A percentile compares a stretch with the other conserved stretches of the same genome.
Evolutionary conservation across 139 green algal species (phyloP).

Genomic region (Chlamydomonas incerta): DNA sequence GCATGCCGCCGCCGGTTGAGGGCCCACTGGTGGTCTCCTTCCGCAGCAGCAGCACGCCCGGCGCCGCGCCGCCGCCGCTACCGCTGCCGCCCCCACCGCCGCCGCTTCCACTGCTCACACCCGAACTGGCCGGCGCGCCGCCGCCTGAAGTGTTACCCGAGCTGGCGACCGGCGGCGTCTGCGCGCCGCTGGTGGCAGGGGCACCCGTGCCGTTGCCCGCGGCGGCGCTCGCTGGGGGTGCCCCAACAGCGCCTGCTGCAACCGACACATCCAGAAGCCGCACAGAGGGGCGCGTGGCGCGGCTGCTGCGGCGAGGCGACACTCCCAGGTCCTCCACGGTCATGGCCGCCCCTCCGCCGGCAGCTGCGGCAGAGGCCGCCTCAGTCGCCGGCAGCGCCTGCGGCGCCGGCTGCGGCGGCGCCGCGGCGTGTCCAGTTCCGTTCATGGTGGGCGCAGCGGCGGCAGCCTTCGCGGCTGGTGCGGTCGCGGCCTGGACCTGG

Average conservation of each 20-base stretch:
- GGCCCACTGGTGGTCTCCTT: conserved; percentile 33
- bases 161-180: too few relatives aligned
- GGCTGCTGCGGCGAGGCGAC: conserved; percentile 24
- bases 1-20: neutral
- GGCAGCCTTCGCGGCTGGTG: neutral
- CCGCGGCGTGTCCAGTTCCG: too few relatives aligned
- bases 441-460: neutral
- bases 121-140: neutral
- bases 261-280: neutral
- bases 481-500: neutral
- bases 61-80: neutral
- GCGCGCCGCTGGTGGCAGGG: too few relatives aligned
- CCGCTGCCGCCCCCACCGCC: too few relatives aligned
- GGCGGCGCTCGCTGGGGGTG: neutral
- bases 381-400: too few relatives aligned
- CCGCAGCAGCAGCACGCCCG: conserved; percentile 26
- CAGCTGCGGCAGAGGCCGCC: too few relatives aligned
- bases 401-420: too few relatives aligned
- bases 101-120: neutral
- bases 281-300: conserved; percentile 3
- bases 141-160: too few relatives aligned
- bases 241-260: neutral
- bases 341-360: neutral
- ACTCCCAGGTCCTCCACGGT: neutral
- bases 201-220: too few relatives aligned